phyloP scores from a whole-genome alignment of 1,139 yeast genomes.

The Candida glucosophila region DNA sequence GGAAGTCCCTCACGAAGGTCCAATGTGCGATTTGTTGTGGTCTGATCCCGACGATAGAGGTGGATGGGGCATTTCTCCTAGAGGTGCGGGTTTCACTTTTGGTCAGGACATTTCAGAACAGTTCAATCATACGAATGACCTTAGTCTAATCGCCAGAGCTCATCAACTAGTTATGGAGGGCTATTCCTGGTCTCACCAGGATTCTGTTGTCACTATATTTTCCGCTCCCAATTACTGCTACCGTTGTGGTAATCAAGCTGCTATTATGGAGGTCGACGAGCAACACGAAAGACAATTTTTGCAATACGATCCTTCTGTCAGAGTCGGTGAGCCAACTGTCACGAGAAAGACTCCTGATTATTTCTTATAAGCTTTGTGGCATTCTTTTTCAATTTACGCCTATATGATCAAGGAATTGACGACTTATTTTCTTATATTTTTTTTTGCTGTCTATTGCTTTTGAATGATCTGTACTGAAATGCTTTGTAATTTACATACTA shows the following conservation, averaged over 20 bases:
- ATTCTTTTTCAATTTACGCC: too few species aligned
- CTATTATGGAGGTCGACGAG: conserved; percentile 97
- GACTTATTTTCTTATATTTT: too few species aligned
- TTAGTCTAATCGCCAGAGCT: conserved; percentile 88
- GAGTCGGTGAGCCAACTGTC: conserved; percentile 95
- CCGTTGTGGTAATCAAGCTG: conserved; percentile 98
- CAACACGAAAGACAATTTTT: conserved; percentile 80
- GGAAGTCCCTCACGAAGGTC: conserved; percentile 98
- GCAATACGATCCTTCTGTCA: conserved; percentile 89
- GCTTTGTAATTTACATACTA: too few species aligned
- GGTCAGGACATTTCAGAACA: conserved; percentile 45
- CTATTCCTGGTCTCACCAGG: conserved; percentile 67
- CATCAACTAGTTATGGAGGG: conserved; percentile 99
- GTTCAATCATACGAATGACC: conserved; percentile 82
- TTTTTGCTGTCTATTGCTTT: too few species aligned
- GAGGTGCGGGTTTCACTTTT: conserved; percentile 91
- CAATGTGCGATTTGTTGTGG: conserved; percentile 97
- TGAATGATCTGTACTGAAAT: too few species aligned
- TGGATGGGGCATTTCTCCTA: conserved; percentile 95
- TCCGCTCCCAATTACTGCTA: conserved; percentile 97
- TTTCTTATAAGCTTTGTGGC: conserved; percentile 68
- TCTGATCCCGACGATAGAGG: conserved; percentile 95
- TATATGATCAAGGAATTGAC: too few species aligned
- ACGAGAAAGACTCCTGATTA: conserved; percentile 93
- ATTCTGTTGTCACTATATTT: conserved; percentile 95